phyloP scores from a whole-genome alignment of 495 filamentous ascomycete genomes.

The Zalerion maritima region DNA sequence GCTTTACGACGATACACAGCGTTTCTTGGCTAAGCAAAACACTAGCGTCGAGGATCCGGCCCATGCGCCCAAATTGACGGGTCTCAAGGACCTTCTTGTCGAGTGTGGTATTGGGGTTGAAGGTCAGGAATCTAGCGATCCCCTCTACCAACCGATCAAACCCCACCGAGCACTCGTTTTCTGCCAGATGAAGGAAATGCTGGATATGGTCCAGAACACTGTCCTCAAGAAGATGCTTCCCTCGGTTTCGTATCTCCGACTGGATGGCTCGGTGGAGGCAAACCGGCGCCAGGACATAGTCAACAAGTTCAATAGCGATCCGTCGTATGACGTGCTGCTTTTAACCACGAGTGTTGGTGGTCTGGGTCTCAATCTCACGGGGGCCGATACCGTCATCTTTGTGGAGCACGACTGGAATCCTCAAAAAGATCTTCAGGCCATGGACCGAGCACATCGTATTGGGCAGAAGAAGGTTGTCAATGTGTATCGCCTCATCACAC shows the following conservation, averaged over 20 bases:
- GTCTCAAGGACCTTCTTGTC: slow-evolving; percentile 74
- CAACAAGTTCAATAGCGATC: slow-evolving; percentile 96
- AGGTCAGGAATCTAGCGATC: slow-evolving; percentile 48
- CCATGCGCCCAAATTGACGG: slow-evolving; percentile 86
- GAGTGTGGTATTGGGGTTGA: slow-evolving; percentile 89
- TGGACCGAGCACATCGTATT: slow-evolving; percentile 97
- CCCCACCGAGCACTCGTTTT: slow-evolving; percentile 93
- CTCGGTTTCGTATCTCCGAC: slow-evolving; percentile 71
- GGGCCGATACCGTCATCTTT: slow-evolving; percentile 96
- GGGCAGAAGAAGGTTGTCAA: slow-evolving; percentile 99
- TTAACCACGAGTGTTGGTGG: slow-evolving; percentile 92
- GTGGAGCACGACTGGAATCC: slow-evolving; percentile 99
- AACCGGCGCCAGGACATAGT: slow-evolving; percentile 88
- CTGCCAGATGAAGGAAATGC: slow-evolving; percentile 99
- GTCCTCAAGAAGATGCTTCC: slow-evolving; percentile 78
- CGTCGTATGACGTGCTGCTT: slow-evolving; percentile 83
- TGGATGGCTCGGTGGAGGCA: slow-evolving; percentile 85
- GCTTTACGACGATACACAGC: slow-evolving; percentile 73
- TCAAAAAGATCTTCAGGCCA: slow-evolving; percentile 95
- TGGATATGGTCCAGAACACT: slow-evolving; percentile 91
- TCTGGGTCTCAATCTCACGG: slow-evolving; percentile 86
- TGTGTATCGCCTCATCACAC: slow-evolving; percentile 91
- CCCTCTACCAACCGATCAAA: slow-evolving; percentile 58
- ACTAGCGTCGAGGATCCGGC: slow-evolving; percentile 67
- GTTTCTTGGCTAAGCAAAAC: slow-evolving; percentile 50